phyloP scores from a whole-genome alignment of 768 basidiomycete species.

The Russula vinacea region DNA sequence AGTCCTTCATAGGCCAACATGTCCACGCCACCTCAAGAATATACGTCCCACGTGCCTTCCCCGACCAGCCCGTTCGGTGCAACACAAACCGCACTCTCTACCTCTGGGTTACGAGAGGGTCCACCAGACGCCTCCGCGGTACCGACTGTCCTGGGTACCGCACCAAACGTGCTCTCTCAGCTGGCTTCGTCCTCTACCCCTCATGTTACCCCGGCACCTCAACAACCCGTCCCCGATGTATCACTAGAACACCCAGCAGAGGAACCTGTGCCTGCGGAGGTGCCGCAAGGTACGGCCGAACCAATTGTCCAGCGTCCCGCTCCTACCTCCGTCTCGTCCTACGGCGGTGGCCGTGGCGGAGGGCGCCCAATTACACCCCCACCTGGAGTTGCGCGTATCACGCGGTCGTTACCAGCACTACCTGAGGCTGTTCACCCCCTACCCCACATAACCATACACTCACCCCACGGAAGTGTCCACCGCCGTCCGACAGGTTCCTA shows the following conservation, averaged over 20 bases:
- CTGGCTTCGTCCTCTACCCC: not conserved
- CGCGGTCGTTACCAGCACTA: not conserved
- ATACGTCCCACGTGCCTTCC: not conserved
- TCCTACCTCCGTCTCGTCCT: not conserved
- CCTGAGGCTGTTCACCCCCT: not conserved
- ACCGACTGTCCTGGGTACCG: not conserved
- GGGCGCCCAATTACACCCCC: not conserved
- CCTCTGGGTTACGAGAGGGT: not conserved
- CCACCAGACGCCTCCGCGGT: not conserved
- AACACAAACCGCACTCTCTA: not conserved
- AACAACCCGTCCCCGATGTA: not conserved
- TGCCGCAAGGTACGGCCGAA: not conserved
- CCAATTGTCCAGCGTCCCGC: not conserved
- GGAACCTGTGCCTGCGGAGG: not conserved
- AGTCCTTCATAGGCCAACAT: not conserved
- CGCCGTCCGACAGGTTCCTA: not conserved
- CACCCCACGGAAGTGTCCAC: not conserved
- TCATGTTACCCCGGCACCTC: not conserved
- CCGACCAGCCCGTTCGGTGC: not conserved
- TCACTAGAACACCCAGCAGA: not conserved
- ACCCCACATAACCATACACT: not conserved
- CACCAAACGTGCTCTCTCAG: not conserved
- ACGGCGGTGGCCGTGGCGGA: not conserved
- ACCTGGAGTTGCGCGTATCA: not conserved
- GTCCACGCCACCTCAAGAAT: not conserved